Base-by-base conservation (phyloP, 2,329 filamentous ascomycete genomes). In the Colletotrichum gloeosporioides region DNA sequence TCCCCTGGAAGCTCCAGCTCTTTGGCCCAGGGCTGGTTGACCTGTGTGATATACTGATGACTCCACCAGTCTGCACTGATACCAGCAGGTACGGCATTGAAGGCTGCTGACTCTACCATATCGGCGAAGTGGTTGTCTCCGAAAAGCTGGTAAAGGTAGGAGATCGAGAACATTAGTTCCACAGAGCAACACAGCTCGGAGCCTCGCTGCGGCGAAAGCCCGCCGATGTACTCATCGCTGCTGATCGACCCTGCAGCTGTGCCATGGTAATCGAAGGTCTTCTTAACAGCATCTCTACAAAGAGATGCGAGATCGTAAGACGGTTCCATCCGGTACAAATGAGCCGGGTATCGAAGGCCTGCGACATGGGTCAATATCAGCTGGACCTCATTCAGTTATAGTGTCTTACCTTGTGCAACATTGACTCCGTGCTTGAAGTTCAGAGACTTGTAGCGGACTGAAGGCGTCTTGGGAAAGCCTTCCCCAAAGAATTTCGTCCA, bases 11-110 rank as follows among this genome's bases (percentile, higher is more conserved):
- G 75, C 9, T 83, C 80, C 22, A 90, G 80, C 12, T 84, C 82
- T 32, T 84, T 80, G 8, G 86, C 84, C 77, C 84, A 87, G 4
- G 89, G 89, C 78, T 91, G 89, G 77, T 92, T 92, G 0, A 87
- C 86, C 78, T 90, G 85, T 4, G 85, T 83, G 71, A 92, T 85
- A 77, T 92, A 92, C 79, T 91, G 89, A 79, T 89, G 89, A 29
- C 86, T 85, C 90, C 90, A 92, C 86, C 81, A 90, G 78, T 91
- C 87, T 2, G 86, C 85, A 22, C 87, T 87, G 32, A 91, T 79
- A 77, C 87, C 87, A 5, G 85, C 88, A 1, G 90, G 90, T 4
- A 92, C 80, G 3, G 89, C 88, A 77, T 92, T 92, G 83, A 90
- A 92, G 6, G 89, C 88, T 9, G 87, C 85, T 12, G 85, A 80